Base-by-base conservation (phyloP, 495 filamentous ascomycete species). In the Sporormia fimetaria region DNA sequence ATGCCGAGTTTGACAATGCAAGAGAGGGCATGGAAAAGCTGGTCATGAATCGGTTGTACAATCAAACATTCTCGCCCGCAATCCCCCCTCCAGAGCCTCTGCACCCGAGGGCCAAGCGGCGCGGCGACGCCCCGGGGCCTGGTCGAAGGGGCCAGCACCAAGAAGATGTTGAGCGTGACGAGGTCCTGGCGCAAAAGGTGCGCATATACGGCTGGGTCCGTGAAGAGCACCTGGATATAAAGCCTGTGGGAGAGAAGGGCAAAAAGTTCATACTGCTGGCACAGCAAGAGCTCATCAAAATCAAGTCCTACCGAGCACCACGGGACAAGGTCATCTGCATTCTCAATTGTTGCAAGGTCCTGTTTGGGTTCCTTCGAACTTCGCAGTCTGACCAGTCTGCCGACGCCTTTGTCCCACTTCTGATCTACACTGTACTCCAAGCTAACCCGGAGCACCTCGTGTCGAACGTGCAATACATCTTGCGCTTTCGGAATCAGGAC, bases 11-110 rank as follows among this genome's bases (percentile, higher is more conserved):
- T 58, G 90, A 96, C 61, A 95, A 99, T 65, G 92, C 92, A 10
- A 74, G 85, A 49, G 90, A 99, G 65, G 90, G 90, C 21, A 99
- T 99, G 92, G 90, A 99, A 69, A 99, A 99, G 57, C 75, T 99
- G 17, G 90, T 99, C 12, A 99, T 99, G 90, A 99, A 99, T 58
- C 73, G 92, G 38, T 67, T 99, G 4, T 96, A 99, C 57, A 77
- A 80, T 1, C 92, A 99, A 60, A 93, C 92, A 0, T 99, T 99
- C 59, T 93, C 90, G 1, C 87, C 90, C 1, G 81, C 81, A 11
- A 99, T 99, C 34, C 76, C 85, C 3, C 64, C 83, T 5, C 81
- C 84, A 3, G 75, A 81, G 36, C 75, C 82, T n/a, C 71, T 83
- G 34, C 74, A 76, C 3, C 72, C 70, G 29, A 87, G 78, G 55